phyloP scores from a whole-genome alignment of 2,329 filamentous ascomycete genomes.

The Clathrospora elynae region DNA sequence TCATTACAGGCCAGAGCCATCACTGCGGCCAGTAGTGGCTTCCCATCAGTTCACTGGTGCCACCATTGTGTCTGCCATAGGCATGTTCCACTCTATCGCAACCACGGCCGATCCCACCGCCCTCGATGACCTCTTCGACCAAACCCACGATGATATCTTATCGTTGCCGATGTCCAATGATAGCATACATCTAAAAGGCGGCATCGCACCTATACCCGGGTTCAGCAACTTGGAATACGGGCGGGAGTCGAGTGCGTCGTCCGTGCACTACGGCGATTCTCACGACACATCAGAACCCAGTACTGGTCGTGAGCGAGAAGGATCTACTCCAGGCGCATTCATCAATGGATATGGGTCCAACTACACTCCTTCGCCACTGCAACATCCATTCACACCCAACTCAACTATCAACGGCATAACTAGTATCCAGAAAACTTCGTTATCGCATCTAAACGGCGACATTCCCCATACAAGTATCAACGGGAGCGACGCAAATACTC shows the following conservation, averaged over 20 bases:
- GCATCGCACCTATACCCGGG: conserved; percentile 37
- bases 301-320: conserved; percentile 42
- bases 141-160: conserved; percentile 38
- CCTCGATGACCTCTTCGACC: conserved; percentile 45
- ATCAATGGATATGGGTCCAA: conserved; percentile 34
- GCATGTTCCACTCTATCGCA: conserved; percentile 46
- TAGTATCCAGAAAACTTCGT: conserved; percentile 12
- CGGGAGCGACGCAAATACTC: conserved; percentile 13
- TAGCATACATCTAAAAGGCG: conserved; percentile 41
- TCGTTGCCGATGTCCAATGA: conserved; percentile 43
- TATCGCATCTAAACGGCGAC: conserved; percentile 18
- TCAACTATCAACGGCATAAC: conserved; percentile 23
- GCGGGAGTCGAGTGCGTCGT: conserved; percentile 48
- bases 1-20: conserved; percentile 28
- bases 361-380: conserved; percentile 37
- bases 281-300: conserved; percentile 45
- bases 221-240: conserved; percentile 47
- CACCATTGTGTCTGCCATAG: conserved; percentile 27
- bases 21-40: conserved; percentile 28
- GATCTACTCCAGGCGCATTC: conserved; percentile 38
- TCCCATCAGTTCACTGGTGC: conserved; percentile 40
- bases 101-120: conserved; percentile 40
- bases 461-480: conserved; percentile 16
- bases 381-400: conserved; percentile 34
- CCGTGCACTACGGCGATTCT: conserved; percentile 46